Conservation (phyloP, 1,139 yeast species). For the Suhomyces panamericanus region DNA sequence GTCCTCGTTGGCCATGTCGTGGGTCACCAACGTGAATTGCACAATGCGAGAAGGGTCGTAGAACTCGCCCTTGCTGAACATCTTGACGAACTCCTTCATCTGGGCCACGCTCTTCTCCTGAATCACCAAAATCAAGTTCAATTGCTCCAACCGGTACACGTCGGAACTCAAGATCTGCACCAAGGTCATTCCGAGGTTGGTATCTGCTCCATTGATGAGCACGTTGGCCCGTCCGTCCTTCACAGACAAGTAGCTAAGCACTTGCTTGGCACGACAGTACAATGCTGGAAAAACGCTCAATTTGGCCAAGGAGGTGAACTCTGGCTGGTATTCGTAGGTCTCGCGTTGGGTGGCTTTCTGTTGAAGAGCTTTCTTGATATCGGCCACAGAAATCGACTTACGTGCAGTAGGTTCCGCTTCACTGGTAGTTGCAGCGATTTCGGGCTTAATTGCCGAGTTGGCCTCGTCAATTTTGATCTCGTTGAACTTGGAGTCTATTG, state of each 20-base stretch:
- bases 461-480: constrained; percentile 5
- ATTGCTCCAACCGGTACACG: constrained; percentile 21
- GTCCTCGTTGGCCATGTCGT: constrained; percentile 39
- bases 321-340: constrained; percentile 5
- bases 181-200: constrained; percentile 39
- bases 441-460: no score
- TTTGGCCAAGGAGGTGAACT: constrained; percentile 37
- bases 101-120: constrained; percentile 26
- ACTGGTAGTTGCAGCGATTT: no score
- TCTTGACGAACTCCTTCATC: constrained; percentile 27
- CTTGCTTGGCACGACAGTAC: constrained; percentile 43
- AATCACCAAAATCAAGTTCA: constrained; percentile 37
- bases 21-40: constrained; percentile 32
- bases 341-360: background rate
- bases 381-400: background rate
- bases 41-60: constrained; percentile 24
- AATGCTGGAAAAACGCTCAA: constrained; percentile 36
- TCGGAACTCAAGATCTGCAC: constrained; percentile 34
- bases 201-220: constrained; percentile 48
- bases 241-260: constrained; percentile 30
- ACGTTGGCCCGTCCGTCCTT: constrained; percentile 24
- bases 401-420: background rate
- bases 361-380: constrained; percentile 2
- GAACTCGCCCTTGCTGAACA: constrained; percentile 22
- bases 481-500: constrained; percentile 5